Percentiles rank a stretch among this genome's conserved stretches.
Conservation (phyloP, 345 rosid species). For the Cardamine resedifolia region DNA sequence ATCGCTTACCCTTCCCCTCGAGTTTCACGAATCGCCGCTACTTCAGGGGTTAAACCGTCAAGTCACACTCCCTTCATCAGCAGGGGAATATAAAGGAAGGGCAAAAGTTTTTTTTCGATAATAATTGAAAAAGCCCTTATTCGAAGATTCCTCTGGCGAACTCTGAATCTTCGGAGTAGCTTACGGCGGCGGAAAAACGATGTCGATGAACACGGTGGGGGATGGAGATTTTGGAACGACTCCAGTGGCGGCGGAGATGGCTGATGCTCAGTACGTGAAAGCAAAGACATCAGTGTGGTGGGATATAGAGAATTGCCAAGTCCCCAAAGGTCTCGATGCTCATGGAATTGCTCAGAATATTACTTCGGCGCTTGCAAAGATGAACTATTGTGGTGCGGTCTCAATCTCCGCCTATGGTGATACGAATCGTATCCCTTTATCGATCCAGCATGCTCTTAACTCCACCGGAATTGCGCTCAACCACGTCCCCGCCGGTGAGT, state of each 20-base stretch:
- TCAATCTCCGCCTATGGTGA: conserved; percentile 91
- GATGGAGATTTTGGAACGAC: background rate
- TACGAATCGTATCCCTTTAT: conserved; percentile 58
- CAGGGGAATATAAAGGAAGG: background rate
- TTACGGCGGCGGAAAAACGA: background rate
- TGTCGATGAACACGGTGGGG: conserved; percentile 8
- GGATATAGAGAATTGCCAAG: conserved; percentile 94
- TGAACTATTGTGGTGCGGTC: conserved; percentile 75
- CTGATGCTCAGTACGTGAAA: conserved; percentile 58
- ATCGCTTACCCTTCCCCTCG: background rate
- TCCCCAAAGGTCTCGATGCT: conserved; percentile 65
- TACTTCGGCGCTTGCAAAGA: conserved; percentile 75
- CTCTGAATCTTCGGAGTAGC: background rate
- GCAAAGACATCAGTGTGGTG: conserved; percentile 94
- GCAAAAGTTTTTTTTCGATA: background rate
- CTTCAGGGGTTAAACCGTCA: conserved; percentile 11
- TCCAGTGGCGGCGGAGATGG: conserved; percentile 23
- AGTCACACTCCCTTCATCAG: background rate
- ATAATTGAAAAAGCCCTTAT: background rate
- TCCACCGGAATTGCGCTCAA: conserved; percentile 89
- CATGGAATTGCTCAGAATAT: conserved; percentile 86
- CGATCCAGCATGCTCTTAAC: conserved; percentile 76
- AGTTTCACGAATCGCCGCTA: too few species aligned
- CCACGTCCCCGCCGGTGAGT: conserved; percentile 82
- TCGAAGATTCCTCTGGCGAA: background rate